Evolutionary conservation across 352 stramenopile genomes (phyloP).

Genomic region (Pythium sp.): DNA sequence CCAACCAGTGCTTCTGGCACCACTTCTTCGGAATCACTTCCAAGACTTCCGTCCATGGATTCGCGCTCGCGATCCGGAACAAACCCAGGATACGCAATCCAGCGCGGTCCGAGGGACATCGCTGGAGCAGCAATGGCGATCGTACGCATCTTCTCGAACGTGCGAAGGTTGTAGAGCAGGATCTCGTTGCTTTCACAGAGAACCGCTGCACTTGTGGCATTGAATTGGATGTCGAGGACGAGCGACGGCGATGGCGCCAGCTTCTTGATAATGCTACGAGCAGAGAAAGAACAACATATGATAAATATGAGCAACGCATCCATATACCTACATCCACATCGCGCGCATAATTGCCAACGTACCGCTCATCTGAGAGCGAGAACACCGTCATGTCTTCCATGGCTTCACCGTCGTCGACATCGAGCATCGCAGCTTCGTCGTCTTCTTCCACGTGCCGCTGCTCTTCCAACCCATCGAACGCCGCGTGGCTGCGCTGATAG

Average conservation of each 20-base stretch:
- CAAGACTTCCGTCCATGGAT: slow-evolving; percentile 21
- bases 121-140: slow-evolving; percentile 53
- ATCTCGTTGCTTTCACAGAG: slow-evolving; percentile 71
- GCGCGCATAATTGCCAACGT: background rate
- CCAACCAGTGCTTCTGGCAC: slow-evolving; percentile 27
- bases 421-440: slow-evolving; percentile 33
- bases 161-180: slow-evolving; percentile 57
- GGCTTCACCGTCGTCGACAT: slow-evolving; percentile 25
- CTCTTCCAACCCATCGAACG: slow-evolving; percentile 21
- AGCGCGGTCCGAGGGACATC: slow-evolving; percentile 64
- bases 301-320: background rate
- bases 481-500: slow-evolving; percentile 17
- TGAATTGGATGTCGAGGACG: slow-evolving; percentile 70
- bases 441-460: slow-evolving; percentile 33
- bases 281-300: background rate
- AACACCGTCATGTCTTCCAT: slow-evolving; percentile 54
- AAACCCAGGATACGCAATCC: slow-evolving; percentile 66
- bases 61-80: slow-evolving; percentile 24
- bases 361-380: slow-evolving; percentile 51
- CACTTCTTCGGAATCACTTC: slow-evolving; percentile 50
- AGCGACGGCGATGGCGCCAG: slow-evolving; percentile 58
- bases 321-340: background rate
- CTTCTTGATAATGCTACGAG: slow-evolving; percentile 39
- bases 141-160: slow-evolving; percentile 39
- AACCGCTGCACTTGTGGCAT: slow-evolving; percentile 45